Conservation (phyloP, 768 basidiomycete genomes). For the Leccinum broughii region DNA sequence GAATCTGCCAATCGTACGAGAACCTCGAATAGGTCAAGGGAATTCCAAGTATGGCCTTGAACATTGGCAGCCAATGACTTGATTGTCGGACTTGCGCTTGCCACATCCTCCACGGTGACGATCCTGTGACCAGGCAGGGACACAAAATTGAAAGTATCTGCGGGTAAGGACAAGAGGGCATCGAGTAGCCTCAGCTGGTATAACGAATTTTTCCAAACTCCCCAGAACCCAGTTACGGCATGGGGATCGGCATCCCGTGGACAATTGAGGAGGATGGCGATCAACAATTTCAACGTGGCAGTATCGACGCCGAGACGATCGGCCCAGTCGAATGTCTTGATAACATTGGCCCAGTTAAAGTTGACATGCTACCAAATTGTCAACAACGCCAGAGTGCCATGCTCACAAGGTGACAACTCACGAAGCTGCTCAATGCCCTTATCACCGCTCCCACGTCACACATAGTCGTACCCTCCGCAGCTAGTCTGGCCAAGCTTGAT, state of each 20-base stretch:
- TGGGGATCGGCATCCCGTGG: slow-evolving; percentile 76
- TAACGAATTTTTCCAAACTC: slow-evolving; percentile 78
- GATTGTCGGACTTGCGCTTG: slow-evolving; percentile 85
- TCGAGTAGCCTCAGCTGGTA: slow-evolving; percentile 88
- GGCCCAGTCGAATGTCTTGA: slow-evolving; percentile 83
- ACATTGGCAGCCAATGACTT: slow-evolving; percentile 88
- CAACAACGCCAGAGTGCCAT: slow-evolving; percentile 3
- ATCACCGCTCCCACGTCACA: slow-evolving; percentile 78
- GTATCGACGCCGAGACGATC: slow-evolving; percentile 87
- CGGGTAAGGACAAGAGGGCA: slow-evolving; percentile 83
- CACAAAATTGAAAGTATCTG: slow-evolving; percentile 92
- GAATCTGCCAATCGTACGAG: slow-evolving; percentile 78
- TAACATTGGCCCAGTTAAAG: slow-evolving; percentile 79
- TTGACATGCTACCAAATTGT: slow-evolving; percentile 50
- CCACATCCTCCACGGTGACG: slow-evolving; percentile 87
- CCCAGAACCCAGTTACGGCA: slow-evolving; percentile 85
- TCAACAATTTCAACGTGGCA: slow-evolving; percentile 83
- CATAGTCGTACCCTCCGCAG: slow-evolving; percentile 68
- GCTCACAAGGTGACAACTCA: slow-evolving; percentile 42
- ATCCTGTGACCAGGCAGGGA: slow-evolving; percentile 80
- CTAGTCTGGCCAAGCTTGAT: slow-evolving; percentile 62
- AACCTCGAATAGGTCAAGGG: slow-evolving; percentile 85
- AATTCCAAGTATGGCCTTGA: slow-evolving; percentile 94
- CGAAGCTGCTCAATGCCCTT: slow-evolving; percentile 70
- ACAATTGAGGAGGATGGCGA: slow-evolving; percentile 82